Evolutionary conservation across 805 yeast species (phyloP).

Genomic region (Hyphopichia homilentoma): DNA sequence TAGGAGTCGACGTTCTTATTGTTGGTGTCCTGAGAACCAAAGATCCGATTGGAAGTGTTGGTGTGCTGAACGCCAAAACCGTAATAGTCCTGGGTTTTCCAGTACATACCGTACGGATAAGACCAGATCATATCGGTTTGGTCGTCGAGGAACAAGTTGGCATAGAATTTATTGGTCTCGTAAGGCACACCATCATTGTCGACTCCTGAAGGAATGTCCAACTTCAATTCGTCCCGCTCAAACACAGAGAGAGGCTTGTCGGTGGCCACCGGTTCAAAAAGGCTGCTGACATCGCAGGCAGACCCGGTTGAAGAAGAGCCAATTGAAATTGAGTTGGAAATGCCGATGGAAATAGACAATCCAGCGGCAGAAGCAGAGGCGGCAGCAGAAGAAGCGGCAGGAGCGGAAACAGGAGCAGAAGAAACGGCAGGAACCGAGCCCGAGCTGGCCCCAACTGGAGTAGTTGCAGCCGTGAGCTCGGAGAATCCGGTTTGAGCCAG

Average conservation of each 20-base stretch:
- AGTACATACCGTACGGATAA: conserved; percentile 65
- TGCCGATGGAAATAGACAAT: conserved; percentile 4
- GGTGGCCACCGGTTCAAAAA: conserved; percentile 47
- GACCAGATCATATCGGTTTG: conserved; percentile 57
- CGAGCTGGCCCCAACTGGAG: conserved; percentile 3
- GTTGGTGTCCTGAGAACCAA: conserved; percentile 45
- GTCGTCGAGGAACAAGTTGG: conserved; percentile 55
- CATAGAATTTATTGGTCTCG: conserved; percentile 76
- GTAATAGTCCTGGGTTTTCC: conserved; percentile 42
- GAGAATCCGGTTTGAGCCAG: conserved; percentile 1
- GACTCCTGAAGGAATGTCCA: conserved; percentile 46
- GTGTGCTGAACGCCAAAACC: conserved; percentile 67
- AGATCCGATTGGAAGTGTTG: conserved; percentile 37
- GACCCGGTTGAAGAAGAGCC: conserved; percentile 1
- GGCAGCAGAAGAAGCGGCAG: conserved; percentile 8
- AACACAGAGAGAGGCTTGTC: conserved; percentile 35
- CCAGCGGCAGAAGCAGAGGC: conserved; percentile 4
- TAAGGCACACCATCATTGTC: conserved; percentile 39
- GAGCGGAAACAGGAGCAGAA: conserved; percentile 1
- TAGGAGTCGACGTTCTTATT: conserved; percentile 40
- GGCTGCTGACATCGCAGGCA: conserved; percentile 16
- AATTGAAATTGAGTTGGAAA: conserved; percentile 3
- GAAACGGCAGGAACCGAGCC: not conserved
- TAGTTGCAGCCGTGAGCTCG: not conserved
- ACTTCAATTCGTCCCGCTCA: conserved; percentile 40